Base-by-base conservation (phyloP, 306 rosid genomes). In the Rosa chinensis region DNA sequence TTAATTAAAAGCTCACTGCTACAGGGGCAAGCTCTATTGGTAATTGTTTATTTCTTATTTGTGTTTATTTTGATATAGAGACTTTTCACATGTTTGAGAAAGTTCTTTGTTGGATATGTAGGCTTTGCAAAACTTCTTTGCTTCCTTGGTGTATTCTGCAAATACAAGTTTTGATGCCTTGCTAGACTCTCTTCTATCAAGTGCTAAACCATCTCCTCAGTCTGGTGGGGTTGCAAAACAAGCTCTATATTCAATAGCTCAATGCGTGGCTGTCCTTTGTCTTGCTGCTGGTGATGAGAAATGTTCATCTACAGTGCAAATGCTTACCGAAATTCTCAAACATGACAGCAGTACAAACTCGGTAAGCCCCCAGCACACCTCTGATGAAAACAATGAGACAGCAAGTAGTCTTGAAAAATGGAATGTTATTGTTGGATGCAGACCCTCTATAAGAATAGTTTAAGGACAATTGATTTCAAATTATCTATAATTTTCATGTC, bases 141-240 rank as follows among this genome's bases (percentile, higher is more conserved):
- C 97, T 79, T 90, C 99, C 56, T 82, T 96, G 85, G 98, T 96
- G 73, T 86, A 85, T 78, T 93, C 99, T 75, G 98, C 96, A 78
- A 93, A 96, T 87, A 93, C 98, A 48, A 92, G 99, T 81, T 93
- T 93, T 86, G 98, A 96, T 82, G 87, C 92, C 72, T 82, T 96
- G 67, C 92, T 93, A 72, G 99, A 93, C 82, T 90, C 97, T 55
- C 93, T 96, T 75, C 94, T 96, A 73, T 90, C 92, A 68, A 89
- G 98, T 52, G 98, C 96, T 73, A 93, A 91, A 89, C 97, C 97
- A 74, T 88, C 99, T 74, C 97, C 99, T 45, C 97, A 90, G 77
- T 86, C 93, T 2, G 99, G 99, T 43, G 99, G 98, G 81, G 92
- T 96, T 81, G 99, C 99, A 74, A 96, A 93, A 80, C 99, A 96